Evolutionary conservation across 2,329 filamentous ascomycete species (phyloP).

Genomic region (Dactylella cylindrospora): DNA sequence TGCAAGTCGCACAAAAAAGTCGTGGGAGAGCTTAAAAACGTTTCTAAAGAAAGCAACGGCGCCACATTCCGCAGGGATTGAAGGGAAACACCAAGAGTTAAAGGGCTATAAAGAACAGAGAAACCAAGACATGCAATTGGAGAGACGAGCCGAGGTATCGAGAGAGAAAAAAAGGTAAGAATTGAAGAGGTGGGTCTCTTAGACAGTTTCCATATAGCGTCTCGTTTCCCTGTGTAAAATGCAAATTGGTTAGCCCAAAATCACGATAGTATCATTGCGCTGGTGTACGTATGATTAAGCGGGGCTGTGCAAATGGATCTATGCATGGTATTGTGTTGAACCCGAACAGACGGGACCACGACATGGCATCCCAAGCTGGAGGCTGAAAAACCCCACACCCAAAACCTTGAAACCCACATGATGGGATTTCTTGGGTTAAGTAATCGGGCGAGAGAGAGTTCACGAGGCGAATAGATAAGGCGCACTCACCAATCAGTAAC

Average conservation of each 20-base stretch:
- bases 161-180: not conserved
- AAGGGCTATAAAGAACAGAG: conserved; percentile 5
- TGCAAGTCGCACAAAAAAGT: no score
- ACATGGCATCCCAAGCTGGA: no score
- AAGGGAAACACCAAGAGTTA: conserved; percentile 11
- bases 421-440: no score
- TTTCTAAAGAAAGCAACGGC: conserved; percentile 34
- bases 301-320: no score
- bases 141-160: conserved; percentile 9
- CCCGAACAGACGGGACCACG: no score
- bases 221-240: conserved; percentile 65
- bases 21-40: no score
- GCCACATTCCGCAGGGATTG: conserved; percentile 30
- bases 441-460: no score
- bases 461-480: no score
- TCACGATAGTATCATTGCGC: not conserved
- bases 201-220: conserved; percentile 77
- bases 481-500: conserved; percentile 95
- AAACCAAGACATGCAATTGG: conserved; percentile 12
- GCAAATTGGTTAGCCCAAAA: not conserved
- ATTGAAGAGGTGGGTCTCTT: conserved; percentile 23
- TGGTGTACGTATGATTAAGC: not conserved
- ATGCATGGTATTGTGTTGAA: no score
- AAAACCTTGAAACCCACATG: not conserved
- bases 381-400: conserved; percentile 14